Conservation (phyloP, 345 rosid genomes). For the Balakata baccata region DNA sequence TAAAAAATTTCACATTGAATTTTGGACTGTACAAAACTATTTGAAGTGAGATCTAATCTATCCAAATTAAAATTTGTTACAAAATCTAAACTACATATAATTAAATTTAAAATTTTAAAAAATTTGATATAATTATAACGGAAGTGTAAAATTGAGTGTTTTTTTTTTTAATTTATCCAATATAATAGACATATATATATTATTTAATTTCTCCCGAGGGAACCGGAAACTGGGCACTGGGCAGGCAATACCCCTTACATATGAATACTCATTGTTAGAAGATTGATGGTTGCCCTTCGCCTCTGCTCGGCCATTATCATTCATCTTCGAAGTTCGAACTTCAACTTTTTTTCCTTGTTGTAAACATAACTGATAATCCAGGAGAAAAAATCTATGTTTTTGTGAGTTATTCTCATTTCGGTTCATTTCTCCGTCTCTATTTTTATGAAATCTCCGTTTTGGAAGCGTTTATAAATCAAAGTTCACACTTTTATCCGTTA, state of each 20-base stretch:
- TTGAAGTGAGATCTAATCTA: too few species aligned
- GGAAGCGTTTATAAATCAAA: background rate
- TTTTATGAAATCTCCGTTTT: background rate
- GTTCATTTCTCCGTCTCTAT: background rate
- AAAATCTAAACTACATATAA: too few species aligned
- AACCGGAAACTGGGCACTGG: too few species aligned
- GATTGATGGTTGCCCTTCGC: background rate
- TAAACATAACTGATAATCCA: background rate
- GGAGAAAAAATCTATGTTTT: background rate
- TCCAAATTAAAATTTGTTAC: too few species aligned
- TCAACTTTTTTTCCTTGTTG: background rate
- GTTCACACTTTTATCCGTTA: background rate
- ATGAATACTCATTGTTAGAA: background rate
- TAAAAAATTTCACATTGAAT: too few species aligned
- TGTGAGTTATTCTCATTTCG: background rate
- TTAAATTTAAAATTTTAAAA: too few species aligned
- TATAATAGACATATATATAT: too few species aligned
- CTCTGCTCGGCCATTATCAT: background rate
- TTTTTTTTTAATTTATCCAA: too few species aligned
- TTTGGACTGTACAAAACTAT: too few species aligned
- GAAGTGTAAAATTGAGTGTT: too few species aligned
- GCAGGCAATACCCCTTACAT: background rate
- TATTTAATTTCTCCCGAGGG: too few species aligned
- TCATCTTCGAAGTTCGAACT: background rate
- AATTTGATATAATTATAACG: too few species aligned